Conservation (phyloP, 805 yeast genomes). For the Wickerhamiella kazuoi region DNA sequence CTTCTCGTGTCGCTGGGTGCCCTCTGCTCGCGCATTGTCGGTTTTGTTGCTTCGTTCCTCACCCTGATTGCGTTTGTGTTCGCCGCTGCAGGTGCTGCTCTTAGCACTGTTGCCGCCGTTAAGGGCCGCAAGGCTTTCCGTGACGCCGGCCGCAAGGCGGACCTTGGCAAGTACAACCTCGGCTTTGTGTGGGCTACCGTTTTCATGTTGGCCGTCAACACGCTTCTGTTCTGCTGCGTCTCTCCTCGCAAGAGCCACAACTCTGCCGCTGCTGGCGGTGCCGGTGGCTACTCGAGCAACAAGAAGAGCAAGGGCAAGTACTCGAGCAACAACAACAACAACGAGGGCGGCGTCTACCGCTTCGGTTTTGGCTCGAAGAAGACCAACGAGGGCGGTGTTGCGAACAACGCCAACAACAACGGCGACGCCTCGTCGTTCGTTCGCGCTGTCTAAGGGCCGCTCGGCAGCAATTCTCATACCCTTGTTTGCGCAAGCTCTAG, state of each 20-base stretch:
- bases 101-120: constrained; percentile 64
- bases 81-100: constrained; percentile 38
- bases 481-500: no score
- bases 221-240: constrained; percentile 17
- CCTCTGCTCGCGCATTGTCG: constrained; percentile 14
- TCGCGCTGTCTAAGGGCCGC: constrained; percentile 8
- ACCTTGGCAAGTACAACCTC: constrained; percentile 24
- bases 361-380: constrained; percentile 13
- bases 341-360: constrained; percentile 10
- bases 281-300: constrained; percentile 2
- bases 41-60: constrained; percentile 15
- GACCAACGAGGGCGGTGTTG: constrained; percentile 10
- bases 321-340: not conserved
- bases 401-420: constrained; percentile 1
- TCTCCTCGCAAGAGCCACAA: constrained; percentile 22
- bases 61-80: constrained; percentile 17
- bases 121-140: constrained; percentile 55
- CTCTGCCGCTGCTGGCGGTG: constrained; percentile 1
- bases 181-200: constrained; percentile 49
- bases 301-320: not conserved
- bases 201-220: constrained; percentile 18
- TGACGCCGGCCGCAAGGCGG: constrained; percentile 22
- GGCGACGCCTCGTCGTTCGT: constrained; percentile 16
- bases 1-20: constrained; percentile 22
- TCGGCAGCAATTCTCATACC: no score